Conservation (phyloP, 371 early-diverging fungal species). For the Chytridiales sp. region DNA sequence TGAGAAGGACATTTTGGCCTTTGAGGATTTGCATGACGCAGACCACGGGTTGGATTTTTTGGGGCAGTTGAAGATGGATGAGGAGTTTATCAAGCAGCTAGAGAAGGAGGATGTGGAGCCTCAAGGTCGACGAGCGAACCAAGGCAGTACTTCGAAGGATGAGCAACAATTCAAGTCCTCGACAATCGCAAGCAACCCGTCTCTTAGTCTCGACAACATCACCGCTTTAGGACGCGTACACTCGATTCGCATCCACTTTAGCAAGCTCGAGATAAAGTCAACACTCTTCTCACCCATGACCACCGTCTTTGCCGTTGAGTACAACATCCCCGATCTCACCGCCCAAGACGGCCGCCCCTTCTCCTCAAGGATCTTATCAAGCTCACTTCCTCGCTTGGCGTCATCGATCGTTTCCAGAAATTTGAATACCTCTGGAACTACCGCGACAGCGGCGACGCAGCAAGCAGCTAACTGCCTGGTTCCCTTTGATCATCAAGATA, state of each 20-base stretch:
- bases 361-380: background rate
- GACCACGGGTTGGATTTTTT: conserved; percentile 7
- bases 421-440: conserved; percentile 2
- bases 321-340: background rate
- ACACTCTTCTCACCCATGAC: conserved; percentile 1
- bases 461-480: conserved; percentile 8
- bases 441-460: background rate
- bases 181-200: background rate
- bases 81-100: background rate
- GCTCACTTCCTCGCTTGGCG: background rate
- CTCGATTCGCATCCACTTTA: conserved; percentile 18
- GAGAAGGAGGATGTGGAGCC: background rate
- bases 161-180: background rate
- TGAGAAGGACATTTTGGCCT: conserved; percentile 18
- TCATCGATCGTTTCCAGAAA: conserved; percentile 7
- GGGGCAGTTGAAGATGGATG: background rate
- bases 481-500: conserved; percentile 23
- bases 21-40: conserved; percentile 10
- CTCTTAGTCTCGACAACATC: conserved; percentile 3
- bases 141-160: background rate
- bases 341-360: background rate
- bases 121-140: background rate
- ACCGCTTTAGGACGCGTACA: conserved; percentile 31
- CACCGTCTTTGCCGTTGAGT: conserved; percentile 11
- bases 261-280: conserved; percentile 20